A percentile compares a stretch with the other conserved stretches of the same genome.
Conservation (phyloP, 306 rosid genomes). For the Malus fusca region DNA sequence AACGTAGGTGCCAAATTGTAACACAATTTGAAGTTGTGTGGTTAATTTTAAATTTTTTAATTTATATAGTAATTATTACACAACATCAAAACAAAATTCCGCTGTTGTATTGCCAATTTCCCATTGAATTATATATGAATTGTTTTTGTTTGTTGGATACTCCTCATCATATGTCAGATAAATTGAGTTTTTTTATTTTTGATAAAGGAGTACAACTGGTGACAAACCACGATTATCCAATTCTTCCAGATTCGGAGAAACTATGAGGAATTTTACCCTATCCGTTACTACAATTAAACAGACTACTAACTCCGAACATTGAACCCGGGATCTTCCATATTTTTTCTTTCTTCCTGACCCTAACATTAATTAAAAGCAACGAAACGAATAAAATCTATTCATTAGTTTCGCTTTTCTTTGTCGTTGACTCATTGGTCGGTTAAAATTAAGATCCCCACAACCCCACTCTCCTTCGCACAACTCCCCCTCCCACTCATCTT, state of each 20-base stretch:
- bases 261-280: too few species aligned
- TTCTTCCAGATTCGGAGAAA: accelerated
- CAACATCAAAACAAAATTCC: background rate
- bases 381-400: too few species aligned
- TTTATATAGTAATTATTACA: background rate
- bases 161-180: background rate
- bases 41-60: too few species aligned
- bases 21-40: background rate
- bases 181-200: background rate
- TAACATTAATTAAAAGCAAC: too few species aligned
- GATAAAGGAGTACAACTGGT: accelerated
- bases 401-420: background rate
- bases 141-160: background rate
- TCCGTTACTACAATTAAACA: accelerated
- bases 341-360: too few species aligned
- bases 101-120: too few species aligned
- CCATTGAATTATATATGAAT: background rate
- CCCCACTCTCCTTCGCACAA: background rate
- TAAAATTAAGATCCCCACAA: background rate
- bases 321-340: too few species aligned
- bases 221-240: too few species aligned
- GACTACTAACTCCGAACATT: too few species aligned
- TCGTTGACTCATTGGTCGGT: background rate
- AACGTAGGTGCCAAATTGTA: background rate
- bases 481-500: too few species aligned